Conservation (phyloP, 495 filamentous ascomycete genomes). For the Xylaria scruposa region DNA sequence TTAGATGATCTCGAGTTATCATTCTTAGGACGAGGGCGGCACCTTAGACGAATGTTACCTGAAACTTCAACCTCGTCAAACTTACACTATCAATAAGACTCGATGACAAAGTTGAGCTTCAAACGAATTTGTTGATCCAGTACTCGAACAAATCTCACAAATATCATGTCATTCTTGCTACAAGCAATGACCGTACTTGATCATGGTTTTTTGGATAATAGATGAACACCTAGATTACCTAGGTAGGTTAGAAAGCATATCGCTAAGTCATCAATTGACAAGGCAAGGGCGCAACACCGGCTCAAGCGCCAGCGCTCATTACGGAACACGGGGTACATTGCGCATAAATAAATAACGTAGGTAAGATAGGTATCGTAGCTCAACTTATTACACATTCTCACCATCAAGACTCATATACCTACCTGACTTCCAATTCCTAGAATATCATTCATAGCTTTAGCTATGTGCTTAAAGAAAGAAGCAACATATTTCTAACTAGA, state of each 20-base stretch:
- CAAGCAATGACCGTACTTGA: background rate
- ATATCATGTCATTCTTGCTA: background rate
- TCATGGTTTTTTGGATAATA: background rate
- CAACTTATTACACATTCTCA: background rate
- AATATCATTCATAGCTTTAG: background rate
- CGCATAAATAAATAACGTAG: background rate
- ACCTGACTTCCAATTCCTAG: background rate
- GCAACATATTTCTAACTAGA: background rate
- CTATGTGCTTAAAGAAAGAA: background rate
- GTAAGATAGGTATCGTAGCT: background rate
- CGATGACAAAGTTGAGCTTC: background rate
- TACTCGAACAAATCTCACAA: background rate
- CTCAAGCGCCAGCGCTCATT: background rate
- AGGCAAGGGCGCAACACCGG: constrained; percentile 13
- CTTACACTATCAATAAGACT: background rate
- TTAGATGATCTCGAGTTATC: background rate
- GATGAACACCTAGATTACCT: background rate
- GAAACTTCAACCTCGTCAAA: background rate
- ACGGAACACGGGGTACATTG: constrained; percentile 9
- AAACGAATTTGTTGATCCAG: background rate
- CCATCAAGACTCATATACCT: background rate
- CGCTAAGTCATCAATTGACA: constrained; percentile 6
- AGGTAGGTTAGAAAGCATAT: background rate
- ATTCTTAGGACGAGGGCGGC: background rate
- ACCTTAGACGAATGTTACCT: background rate